Evolutionary conservation across 495 filamentous ascomycete species (phyloP).

Genomic region (Arthonia radiata): DNA sequence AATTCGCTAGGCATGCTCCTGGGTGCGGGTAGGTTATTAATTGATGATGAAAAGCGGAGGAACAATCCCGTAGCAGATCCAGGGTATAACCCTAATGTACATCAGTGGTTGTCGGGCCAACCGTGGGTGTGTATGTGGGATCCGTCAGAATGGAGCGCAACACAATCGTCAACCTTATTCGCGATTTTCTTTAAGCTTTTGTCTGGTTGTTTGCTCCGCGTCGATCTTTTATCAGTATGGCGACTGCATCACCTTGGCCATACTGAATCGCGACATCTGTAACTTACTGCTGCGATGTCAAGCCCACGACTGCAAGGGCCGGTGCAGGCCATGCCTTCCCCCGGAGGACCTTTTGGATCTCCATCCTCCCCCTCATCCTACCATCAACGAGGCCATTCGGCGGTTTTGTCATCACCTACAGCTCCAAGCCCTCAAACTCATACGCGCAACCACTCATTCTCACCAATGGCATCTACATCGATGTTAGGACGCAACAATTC

Average conservation of each 20-base stretch:
- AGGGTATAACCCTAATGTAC: too few species aligned
- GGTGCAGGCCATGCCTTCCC: slow-evolving; percentile 52
- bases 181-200: too few species aligned
- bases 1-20: too few species aligned
- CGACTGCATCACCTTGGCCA: slow-evolving; percentile 1
- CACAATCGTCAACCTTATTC: too few species aligned
- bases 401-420: slow-evolving; percentile 32
- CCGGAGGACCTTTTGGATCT: slow-evolving; percentile 35
- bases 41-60: too few species aligned
- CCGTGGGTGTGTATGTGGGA: too few species aligned
- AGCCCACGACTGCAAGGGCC: slow-evolving; percentile 17
- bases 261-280: slow-evolving; percentile 4
- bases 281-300: slow-evolving; percentile 12
- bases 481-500: slow-evolving; percentile 13
- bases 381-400: slow-evolving; percentile 43
- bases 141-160: too few species aligned
- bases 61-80: too few species aligned
- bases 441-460: slow-evolving; percentile 29
- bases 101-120: too few species aligned
- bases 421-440: slow-evolving; percentile 19
- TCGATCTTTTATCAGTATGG: slow-evolving; percentile 6
- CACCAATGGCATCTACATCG: slow-evolving; percentile 16
- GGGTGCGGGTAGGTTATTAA: too few species aligned
- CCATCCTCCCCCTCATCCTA: slow-evolving; percentile 31
- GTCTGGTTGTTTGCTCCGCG: slow-evolving; percentile 4